Evolutionary conservation across 208 protist species (phyloP).

Genomic region (Leishmania mexicana): DNA sequence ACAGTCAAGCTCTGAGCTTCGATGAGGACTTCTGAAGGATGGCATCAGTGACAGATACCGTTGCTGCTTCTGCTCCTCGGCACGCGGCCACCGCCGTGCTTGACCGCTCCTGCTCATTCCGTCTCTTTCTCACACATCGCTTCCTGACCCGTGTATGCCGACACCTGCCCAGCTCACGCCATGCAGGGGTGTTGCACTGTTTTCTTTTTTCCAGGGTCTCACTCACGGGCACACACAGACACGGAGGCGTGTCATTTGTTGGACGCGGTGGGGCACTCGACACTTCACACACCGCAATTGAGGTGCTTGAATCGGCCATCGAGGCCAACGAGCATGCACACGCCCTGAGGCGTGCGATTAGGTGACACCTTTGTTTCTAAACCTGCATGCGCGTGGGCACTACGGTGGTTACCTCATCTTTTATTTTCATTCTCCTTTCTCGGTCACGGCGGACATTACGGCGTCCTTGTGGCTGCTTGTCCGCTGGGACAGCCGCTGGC

Average conservation of each 20-base stretch:
- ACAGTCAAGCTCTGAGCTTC: constrained; percentile 59
- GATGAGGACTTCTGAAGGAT: constrained; percentile 76
- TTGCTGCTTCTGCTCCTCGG: constrained; percentile 2
- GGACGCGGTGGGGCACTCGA: not conserved
- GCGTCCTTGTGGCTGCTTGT: not conserved
- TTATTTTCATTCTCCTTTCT: not conserved
- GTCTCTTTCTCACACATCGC: not conserved
- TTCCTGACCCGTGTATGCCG: not conserved
- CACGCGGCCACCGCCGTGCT: not conserved
- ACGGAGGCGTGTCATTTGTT: not conserved
- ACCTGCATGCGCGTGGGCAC: not conserved
- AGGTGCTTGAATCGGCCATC: not conserved
- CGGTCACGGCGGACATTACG: not conserved
- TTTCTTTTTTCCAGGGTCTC: not conserved
- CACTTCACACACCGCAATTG: not conserved
- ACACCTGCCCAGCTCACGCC: not conserved
- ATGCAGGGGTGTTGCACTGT: not conserved
- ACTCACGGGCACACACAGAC: not conserved
- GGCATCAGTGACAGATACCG: not conserved
- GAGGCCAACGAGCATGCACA: not conserved
- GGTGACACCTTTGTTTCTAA: not conserved
- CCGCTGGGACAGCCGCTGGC: not conserved
- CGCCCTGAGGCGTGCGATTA: not conserved
- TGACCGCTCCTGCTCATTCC: not conserved
- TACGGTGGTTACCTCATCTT: not conserved